A percentile compares a stretch with the other conserved stretches of the same genome.
Conservation (phyloP, 306 rosid species). For the Medicago arabica region DNA sequence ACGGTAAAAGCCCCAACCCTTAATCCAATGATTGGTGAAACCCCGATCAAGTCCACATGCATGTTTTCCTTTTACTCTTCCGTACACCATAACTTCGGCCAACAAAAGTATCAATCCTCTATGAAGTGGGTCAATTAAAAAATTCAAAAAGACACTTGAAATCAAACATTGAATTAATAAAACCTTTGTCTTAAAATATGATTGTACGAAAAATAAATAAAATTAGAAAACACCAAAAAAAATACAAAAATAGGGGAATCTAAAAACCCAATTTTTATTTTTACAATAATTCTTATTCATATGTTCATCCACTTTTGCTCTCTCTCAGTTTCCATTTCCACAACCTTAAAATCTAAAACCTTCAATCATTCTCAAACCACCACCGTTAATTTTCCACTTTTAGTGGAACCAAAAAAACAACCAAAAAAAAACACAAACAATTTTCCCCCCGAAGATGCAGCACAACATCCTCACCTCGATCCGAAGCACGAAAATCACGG, state of each 20-base stretch:
- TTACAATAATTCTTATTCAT: neutral
- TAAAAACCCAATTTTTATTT: neutral
- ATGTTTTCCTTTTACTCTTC: too few species aligned
- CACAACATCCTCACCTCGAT: slow-evolving; percentile 68
- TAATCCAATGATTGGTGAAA: too few species aligned
- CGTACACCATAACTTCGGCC: too few species aligned
- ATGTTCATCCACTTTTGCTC: slow-evolving; percentile 1
- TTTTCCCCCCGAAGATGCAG: slow-evolving; percentile 55
- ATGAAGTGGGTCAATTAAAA: too few species aligned
- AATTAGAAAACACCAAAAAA: neutral
- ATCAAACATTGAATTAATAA: too few species aligned
- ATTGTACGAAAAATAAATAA: too few species aligned
- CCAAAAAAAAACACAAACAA: neutral
- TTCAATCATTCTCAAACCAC: slow-evolving; percentile 15
- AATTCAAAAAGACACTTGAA: too few species aligned
- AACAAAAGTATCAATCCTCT: too few species aligned
- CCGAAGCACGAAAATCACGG: slow-evolving; percentile 80
- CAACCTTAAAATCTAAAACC: slow-evolving; percentile 11
- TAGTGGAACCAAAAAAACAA: neutral
- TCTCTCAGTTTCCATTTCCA: neutral
- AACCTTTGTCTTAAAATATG: too few species aligned
- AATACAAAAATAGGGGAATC: neutral
- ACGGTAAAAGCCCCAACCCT: too few species aligned
- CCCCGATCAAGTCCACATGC: too few species aligned
- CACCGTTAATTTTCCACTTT: slow-evolving; percentile 11